Percentiles rank a stretch among this genome's conserved stretches.
Conservation (phyloP, 1,139 yeast species). For the Debaryomyces robertsiae region DNA sequence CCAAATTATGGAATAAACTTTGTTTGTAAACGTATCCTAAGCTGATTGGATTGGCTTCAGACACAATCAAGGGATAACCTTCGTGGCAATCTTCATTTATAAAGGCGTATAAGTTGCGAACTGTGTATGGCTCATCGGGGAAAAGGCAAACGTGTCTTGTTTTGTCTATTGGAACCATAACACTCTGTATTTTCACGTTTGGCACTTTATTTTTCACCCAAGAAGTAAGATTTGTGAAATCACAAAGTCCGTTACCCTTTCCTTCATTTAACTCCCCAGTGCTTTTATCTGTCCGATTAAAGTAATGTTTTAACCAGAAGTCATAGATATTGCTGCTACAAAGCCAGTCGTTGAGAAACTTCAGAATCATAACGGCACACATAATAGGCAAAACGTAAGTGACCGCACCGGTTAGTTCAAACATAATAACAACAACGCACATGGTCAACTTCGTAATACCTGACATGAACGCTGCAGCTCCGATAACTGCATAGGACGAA, state of each 20-base stretch:
- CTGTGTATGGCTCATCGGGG: constrained; percentile 32
- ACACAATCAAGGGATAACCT: constrained; percentile 44
- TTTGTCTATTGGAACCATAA: constrained; percentile 36
- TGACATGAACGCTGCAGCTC: constrained; percentile 60
- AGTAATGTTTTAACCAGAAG: constrained; percentile 37
- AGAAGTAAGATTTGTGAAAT: constrained; percentile 36
- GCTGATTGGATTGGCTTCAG: constrained; percentile 27
- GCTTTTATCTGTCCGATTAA: constrained; percentile 22
- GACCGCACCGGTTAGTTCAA: constrained; percentile 62
- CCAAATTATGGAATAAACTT: constrained; percentile 22
- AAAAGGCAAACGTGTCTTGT: constrained; percentile 34
- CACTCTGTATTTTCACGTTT: constrained; percentile 29
- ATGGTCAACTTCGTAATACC: constrained; percentile 59
- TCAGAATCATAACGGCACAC: constrained; percentile 57
- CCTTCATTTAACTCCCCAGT: constrained; percentile 30
- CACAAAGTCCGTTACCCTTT: constrained; percentile 45
- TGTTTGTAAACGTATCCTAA: constrained; percentile 43
- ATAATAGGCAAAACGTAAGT: constrained; percentile 61
- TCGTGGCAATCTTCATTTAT: constrained; percentile 41
- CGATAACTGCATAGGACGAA: constrained; percentile 62
- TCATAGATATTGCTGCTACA: constrained; percentile 53
- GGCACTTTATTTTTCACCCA: constrained; percentile 36
- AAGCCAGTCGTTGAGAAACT: constrained; percentile 51
- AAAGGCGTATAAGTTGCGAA: constrained; percentile 21
- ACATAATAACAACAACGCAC: constrained; percentile 58